Base-by-base conservation (phyloP, 2,329 filamentous ascomycete genomes). In the Botryosphaeria agaves region DNA sequence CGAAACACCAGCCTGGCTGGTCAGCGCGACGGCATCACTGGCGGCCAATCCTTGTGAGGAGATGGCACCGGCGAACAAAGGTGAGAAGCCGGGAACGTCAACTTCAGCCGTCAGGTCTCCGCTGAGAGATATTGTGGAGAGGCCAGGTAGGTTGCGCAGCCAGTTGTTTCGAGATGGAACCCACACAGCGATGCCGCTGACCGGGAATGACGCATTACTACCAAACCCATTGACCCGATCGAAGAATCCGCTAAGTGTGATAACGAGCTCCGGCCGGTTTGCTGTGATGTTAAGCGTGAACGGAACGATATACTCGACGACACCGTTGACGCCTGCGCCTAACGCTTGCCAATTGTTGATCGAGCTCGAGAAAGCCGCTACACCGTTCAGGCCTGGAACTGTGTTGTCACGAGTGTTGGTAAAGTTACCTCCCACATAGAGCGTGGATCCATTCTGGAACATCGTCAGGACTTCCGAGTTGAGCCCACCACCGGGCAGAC, bases 381-480 rank as follows among this genome's bases (percentile, higher is more conserved):
- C 63, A 38, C 84, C 75, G 38, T 69, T 72, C 18, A 98, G 58
- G 5, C 72, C 76, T n/a, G 64, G 48, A 8, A 62, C 66, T 2
- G 64, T 64, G 27, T 66, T 66, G 32, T 70, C 64, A 15, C 62
- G 62, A 0, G 82, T 84, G 45, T 77, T 73, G 31, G 74, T 79
- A 53, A 98, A 98, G 32, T 72, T 71, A 29, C 89, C 89, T 12
- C 82, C 89, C 26, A 89, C 74, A 44, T 80, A 98, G 8, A 94
- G 59, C 19, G 57, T 55, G 12, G 69, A 68, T 31, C 63, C 71
- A 33, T 79, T 70, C 16, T 74, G 55, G 35, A 78, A 68, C 59
- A 93, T 69, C 8, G 73, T 65, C 32, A 68, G 53, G n/a, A 98
- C 81, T 35, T 72, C 65, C 2, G 73, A 75, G 43, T 98, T 84